Percentiles rank a stretch among this genome's conserved stretches.
These are phyloP conservation scores for Protomyces pachydermus DNA, from an alignment of 1,139 yeast genomes.

Conservation along the genomic window DNA sequence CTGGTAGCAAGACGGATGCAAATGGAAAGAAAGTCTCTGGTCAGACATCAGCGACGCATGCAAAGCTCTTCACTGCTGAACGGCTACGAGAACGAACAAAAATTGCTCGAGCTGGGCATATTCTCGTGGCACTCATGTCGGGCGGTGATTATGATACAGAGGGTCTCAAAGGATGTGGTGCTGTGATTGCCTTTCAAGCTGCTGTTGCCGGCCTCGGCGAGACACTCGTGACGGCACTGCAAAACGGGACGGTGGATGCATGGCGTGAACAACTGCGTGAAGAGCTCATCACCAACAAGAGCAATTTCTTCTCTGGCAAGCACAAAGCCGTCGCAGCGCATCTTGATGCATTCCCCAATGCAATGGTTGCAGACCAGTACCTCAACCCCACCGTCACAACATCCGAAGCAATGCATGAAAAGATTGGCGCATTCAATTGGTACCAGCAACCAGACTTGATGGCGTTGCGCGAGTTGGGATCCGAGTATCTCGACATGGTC, in stretches of 20 bases:
- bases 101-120: slow-evolving; percentile 29
- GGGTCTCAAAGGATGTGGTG: slow-evolving; percentile 39
- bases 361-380: slow-evolving; percentile 23
- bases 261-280: slow-evolving; percentile 30
- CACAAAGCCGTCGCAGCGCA: slow-evolving; percentile 18
- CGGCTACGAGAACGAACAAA: not conserved
- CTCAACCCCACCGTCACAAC: slow-evolving; percentile 28
- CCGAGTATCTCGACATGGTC: slow-evolving; percentile 3
- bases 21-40: not conserved
- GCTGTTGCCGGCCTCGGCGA: slow-evolving; percentile 12
- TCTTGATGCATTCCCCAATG: slow-evolving; percentile 30
- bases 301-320: slow-evolving; percentile 19
- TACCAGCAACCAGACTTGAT: not conserved
- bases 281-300: slow-evolving; percentile 24
- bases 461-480: not conserved
- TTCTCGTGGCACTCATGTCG: slow-evolving; percentile 38
- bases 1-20: not conserved
- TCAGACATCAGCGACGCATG: slow-evolving; percentile 6
- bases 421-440: slow-evolving; percentile 9
- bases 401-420: not conserved
- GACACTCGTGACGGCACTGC: not conserved
- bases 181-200: slow-evolving; percentile 31
- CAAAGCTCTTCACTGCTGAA: slow-evolving; percentile 10
- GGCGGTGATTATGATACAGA: slow-evolving; percentile 41
- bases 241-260: not conserved